Conservation (phyloP, 139 green algal species). For the Monoraphidium neglectum region DNA sequence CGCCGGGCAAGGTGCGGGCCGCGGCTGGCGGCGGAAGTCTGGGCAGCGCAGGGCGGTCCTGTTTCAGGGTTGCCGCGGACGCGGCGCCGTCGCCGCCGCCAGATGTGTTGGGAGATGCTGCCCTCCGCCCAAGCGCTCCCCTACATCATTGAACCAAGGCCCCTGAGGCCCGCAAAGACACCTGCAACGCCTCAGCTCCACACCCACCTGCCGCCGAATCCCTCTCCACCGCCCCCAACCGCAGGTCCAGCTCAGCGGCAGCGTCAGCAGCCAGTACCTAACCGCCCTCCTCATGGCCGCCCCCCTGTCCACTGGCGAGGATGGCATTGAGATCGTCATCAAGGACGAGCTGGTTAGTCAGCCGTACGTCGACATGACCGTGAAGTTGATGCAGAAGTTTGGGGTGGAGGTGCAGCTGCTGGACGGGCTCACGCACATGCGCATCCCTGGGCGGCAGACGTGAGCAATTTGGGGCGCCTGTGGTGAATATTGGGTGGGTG, state of each 20-base stretch:
- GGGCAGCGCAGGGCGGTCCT: too few species aligned
- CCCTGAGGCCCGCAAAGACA: neutral
- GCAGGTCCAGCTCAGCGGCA: conserved; percentile 75
- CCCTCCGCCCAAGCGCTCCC: too few species aligned
- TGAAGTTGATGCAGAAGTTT: conserved; percentile 97
- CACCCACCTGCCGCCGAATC: neutral
- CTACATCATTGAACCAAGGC: too few species aligned
- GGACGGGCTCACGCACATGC: conserved; percentile 82
- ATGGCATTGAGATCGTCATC: conserved; percentile 83
- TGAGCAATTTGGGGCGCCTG: neutral
- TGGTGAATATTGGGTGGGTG: too few species aligned
- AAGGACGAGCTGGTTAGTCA: conserved; percentile 91
- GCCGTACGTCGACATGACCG: conserved; percentile 99
- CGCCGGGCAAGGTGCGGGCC: conserved; percentile 72
- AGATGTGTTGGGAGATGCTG: too few species aligned
- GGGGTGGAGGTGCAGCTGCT: conserved; percentile 79
- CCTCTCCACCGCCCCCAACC: neutral
- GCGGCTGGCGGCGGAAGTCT: neutral
- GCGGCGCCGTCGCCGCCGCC: too few species aligned
- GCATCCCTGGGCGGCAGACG: conserved; percentile 50
- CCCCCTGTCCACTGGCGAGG: conserved; percentile 77
- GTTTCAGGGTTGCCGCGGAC: too few species aligned
- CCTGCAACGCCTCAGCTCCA: neutral
- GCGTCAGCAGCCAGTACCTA: conserved; percentile 92
- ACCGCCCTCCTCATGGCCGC: conserved; percentile 97